Conservation (phyloP, 768 basidiomycete genomes). For the Postia placenta region DNA sequence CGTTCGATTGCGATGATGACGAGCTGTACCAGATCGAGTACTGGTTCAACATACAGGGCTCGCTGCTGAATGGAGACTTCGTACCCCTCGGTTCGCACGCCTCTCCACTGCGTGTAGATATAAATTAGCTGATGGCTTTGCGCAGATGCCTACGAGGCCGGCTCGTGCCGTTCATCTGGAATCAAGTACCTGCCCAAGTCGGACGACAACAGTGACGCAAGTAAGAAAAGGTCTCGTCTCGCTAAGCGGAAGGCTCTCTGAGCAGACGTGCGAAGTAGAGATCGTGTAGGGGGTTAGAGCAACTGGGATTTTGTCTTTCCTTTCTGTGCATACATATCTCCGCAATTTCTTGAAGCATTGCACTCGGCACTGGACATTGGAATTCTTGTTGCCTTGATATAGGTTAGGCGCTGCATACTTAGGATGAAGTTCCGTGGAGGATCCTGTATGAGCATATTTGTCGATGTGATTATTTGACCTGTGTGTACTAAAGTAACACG, state of each 20-base stretch:
- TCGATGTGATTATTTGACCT: too few species aligned
- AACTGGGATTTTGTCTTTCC: too few species aligned
- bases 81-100: constrained; percentile 45
- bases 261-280: not conserved
- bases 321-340: too few species aligned
- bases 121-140: constrained; percentile 1
- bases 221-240: too few species aligned
- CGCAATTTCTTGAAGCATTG: too few species aligned
- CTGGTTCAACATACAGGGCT: constrained; percentile 63
- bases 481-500: too few species aligned
- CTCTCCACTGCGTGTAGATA: not conserved
- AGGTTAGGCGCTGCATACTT: too few species aligned
- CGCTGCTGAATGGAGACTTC: constrained; percentile 61
- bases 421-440: too few species aligned
- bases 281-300: too few species aligned
- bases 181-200: constrained; percentile 58
- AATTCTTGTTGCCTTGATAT: too few species aligned
- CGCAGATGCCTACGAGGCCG: constrained; percentile 43
- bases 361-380: too few species aligned
- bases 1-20: constrained; percentile 34
- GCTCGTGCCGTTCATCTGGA: constrained; percentile 49
- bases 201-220: constrained; percentile 23
- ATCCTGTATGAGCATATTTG: too few species aligned
- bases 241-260: not conserved
- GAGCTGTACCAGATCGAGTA: constrained; percentile 39